Evolutionary conservation across 352 stramenopile species (phyloP), one percentile per base, ranked within the genome.

Genomic region (Pythium aphanidermatum): DNA sequence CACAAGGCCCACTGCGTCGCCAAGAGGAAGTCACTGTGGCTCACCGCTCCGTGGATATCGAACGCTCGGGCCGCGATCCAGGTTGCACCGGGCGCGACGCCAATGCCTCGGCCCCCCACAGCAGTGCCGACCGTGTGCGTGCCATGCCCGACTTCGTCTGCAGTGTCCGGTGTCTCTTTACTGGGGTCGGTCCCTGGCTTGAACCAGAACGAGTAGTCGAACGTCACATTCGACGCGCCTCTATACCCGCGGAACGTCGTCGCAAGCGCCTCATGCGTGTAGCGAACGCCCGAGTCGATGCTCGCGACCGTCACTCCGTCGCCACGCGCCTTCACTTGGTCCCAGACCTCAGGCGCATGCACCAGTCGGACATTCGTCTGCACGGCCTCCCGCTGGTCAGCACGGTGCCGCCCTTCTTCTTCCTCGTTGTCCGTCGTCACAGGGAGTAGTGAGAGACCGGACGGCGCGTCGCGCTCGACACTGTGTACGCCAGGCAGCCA

Each of bases 141-240:
- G 10, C 76, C 76, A 56, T 89, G 76, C 3, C 76, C 76, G 3
- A 89, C 76, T 32, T 66, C 29, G 55, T 88, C 76, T 20, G 74
- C 76, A 5, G 70, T 83, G 48, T 88, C 76, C 0, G 73, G 64
- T 14, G 70, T 81, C 39, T 83, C 63, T 42, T 81, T 69, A 8
- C 67, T 62, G 36, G 72, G 51, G 25, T 84, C 60, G 17, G 76
- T 78, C 3, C 58, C 61, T 1, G 62, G 58, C 8, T 68, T 62
- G 37, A 85, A 76, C 76, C 76, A 86, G 33, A 86, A 86, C 8
- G 76, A 46, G 45, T 89, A 86, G 68, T 86, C 76, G 24, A 78
- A 83, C 6, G 55, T 58, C 28, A 79, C 53, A 1, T 53, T 58
- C 2, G 66, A 40, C 7, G 60, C 38, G 13, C 16, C 7, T 2